phyloP scores from a whole-genome alignment of 768 basidiomycete genomes.

The Dioszegia aurantiaca region DNA sequence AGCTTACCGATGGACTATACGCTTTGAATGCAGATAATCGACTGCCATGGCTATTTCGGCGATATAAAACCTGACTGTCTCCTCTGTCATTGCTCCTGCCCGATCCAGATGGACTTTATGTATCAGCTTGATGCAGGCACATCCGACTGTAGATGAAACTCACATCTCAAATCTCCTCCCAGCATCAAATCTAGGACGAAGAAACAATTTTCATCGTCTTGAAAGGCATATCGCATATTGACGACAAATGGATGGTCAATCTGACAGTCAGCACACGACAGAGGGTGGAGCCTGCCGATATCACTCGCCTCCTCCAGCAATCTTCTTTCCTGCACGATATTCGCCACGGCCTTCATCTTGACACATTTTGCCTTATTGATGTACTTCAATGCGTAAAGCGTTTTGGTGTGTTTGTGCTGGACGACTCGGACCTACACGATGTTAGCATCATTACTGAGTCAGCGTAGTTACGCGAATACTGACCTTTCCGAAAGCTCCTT shows the following conservation, averaged over 20 bases:
- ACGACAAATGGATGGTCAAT: conserved; percentile 88
- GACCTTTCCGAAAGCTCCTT: conserved; percentile 98
- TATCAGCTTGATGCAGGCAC: conserved; percentile 14
- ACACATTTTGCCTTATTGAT: conserved; percentile 94
- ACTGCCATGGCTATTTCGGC: conserved; percentile 86
- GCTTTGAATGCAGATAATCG: conserved; percentile 83
- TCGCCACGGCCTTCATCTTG: conserved; percentile 83
- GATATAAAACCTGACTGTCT: conserved; percentile 79
- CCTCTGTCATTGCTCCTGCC: conserved; percentile 69
- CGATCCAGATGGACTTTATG: conserved; percentile 82
- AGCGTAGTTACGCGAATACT: conserved; percentile 41
- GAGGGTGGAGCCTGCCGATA: too few relatives aligned
- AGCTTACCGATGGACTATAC: conserved; percentile 89
- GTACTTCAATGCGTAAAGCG: conserved; percentile 93
- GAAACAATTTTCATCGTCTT: conserved; percentile 96
- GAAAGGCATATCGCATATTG: conserved; percentile 91
- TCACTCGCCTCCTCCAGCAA: conserved; percentile 78
- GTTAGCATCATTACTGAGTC: neutral
- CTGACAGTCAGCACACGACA: conserved; percentile 53
- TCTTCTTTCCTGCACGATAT: conserved; percentile 89
- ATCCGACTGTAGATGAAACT: conserved; percentile 38
- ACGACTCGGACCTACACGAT: conserved; percentile 79
- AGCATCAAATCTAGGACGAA: conserved; percentile 97
- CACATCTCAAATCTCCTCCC: conserved; percentile 89
- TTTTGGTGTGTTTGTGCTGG: conserved; percentile 88